Evolutionary conservation across 495 filamentous ascomycete species (phyloP), one percentile per base, ranked within the genome.

Genomic region (Friedmanniomyces endolithicus): DNA sequence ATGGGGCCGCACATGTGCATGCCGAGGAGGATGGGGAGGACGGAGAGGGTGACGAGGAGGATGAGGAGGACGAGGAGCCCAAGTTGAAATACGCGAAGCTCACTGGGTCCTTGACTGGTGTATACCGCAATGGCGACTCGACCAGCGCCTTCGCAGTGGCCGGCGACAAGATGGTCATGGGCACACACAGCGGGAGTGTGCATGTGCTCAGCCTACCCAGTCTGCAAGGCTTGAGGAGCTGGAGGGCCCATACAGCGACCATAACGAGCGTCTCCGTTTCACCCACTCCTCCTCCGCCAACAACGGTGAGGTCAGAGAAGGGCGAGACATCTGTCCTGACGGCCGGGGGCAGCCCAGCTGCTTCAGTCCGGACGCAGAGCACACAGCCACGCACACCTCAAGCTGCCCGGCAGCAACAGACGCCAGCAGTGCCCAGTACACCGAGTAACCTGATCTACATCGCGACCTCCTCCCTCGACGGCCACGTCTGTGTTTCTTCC

Each of bases 151-250:
- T 90, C 63, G 71, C 92, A 27, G 87, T 92, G 47, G 86, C 86
- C 20, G 90, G 88, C 24, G 92, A 97, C 73, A 97, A 95, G 72
- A 95, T 96, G 89, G 88, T 97, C 52, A 73, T 94, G 58, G 92
- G 92, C 59, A 95, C 94, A 3, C 92, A 98, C 68, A 96, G 95
- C 71, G 92, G 92, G 60, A 95, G 92, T 63, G 88, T 97, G 62
- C 86, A 97, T 75, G 83, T 94, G 34, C 67, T 95, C 22, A 84
- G 86, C 34, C 63, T 96, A 17, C 90, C 94, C 8, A 76, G 80
- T 4, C 80, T 97, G 62, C 80, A 88, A 51, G 69, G 83, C 12
- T 69, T 97, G 23, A 82, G 87, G 57, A 80, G 84, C 51, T 98
- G 95, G 69, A 85, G 87, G 57, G 90, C 88, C 25, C 92, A 97